phyloP scores from a whole-genome alignment of 73 alveolate species.

The Stentor coeruleus region DNA sequence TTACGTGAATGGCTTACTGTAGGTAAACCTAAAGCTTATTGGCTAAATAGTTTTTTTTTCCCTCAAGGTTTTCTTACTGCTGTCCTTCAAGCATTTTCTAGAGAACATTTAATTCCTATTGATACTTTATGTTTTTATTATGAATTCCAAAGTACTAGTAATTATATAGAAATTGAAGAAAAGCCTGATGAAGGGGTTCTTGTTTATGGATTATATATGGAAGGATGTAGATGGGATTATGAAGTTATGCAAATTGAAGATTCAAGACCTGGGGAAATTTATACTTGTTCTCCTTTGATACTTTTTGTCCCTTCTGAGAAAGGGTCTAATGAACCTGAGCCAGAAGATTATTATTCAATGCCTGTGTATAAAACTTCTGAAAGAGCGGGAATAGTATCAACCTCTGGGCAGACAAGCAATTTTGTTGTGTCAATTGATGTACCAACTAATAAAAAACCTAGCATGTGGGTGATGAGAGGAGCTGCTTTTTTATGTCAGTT shows the following conservation, averaged over 20 bases:
- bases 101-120: conserved; percentile 81
- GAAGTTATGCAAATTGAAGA: conserved; percentile 53
- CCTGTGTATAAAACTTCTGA: conserved; percentile 94
- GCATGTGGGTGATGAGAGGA: conserved; percentile 93
- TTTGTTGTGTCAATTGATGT: conserved; percentile 87
- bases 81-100: conserved; percentile 85
- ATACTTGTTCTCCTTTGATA: conserved; percentile 54
- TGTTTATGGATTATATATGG: conserved; percentile 86
- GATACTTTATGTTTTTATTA: conserved; percentile 56
- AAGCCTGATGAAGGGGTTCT: conserved; percentile 80
- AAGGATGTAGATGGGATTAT: conserved; percentile 88
- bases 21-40: conserved; percentile 89
- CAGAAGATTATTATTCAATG: conserved; percentile 43
- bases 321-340: conserved; percentile 9
- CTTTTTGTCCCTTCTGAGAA: conserved; percentile 49
- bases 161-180: neutral
- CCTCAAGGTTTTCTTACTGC: conserved; percentile 96
- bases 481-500: conserved; percentile 92
- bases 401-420: conserved; percentile 96
- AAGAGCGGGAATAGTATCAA: conserved; percentile 94
- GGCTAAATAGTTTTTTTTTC: conserved; percentile 95
- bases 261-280: conserved; percentile 54
- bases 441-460: conserved; percentile 62
- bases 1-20: conserved; percentile 77
- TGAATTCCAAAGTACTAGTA: conserved; percentile 42